Percentiles rank a stretch among this genome's conserved stretches.
Conservation (phyloP, 495 filamentous ascomycete species). For the Chlorociboria aeruginascens region DNA sequence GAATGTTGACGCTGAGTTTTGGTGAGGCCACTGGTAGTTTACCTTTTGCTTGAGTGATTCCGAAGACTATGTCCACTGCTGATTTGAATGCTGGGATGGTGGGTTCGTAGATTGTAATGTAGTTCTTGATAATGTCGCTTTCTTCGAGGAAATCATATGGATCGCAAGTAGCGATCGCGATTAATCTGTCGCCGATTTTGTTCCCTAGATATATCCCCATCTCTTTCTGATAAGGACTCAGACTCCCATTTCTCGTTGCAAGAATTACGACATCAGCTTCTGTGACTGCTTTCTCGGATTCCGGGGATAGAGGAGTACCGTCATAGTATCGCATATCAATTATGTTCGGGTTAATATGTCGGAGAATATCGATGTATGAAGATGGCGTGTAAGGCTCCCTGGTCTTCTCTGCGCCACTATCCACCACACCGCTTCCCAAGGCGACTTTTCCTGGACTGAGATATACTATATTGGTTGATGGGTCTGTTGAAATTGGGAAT, state of each 20-base stretch:
- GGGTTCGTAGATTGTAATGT: constrained; percentile 37
- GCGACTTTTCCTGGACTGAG: constrained; percentile 33
- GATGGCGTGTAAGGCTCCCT: constrained; percentile 25
- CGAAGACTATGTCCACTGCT: constrained; percentile 32
- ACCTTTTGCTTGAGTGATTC: constrained; percentile 22
- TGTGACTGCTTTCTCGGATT: constrained; percentile 23
- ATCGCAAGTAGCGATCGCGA: constrained; percentile 32
- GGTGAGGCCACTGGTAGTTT: constrained; percentile 25
- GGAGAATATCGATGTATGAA: constrained; percentile 26
- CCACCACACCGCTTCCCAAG: constrained; percentile 32
- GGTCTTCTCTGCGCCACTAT: constrained; percentile 29
- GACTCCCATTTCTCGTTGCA: constrained; percentile 30
- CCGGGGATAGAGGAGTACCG: constrained; percentile 18
- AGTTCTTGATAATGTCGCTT: constrained; percentile 27
- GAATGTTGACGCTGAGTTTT: background rate
- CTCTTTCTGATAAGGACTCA: constrained; percentile 28
- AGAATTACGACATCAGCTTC: constrained; percentile 32
- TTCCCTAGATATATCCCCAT: constrained; percentile 26
- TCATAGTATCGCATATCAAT: constrained; percentile 27
- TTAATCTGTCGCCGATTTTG: constrained; percentile 20
- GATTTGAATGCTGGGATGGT: constrained; percentile 33
- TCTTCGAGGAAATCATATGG: constrained; percentile 39
- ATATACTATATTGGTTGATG: constrained; percentile 25
- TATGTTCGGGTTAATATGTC: constrained; percentile 14
- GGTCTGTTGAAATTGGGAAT: constrained; percentile 25